Conservation (phyloP, 306 rosid species). For the Dryas octopetala region DNA sequence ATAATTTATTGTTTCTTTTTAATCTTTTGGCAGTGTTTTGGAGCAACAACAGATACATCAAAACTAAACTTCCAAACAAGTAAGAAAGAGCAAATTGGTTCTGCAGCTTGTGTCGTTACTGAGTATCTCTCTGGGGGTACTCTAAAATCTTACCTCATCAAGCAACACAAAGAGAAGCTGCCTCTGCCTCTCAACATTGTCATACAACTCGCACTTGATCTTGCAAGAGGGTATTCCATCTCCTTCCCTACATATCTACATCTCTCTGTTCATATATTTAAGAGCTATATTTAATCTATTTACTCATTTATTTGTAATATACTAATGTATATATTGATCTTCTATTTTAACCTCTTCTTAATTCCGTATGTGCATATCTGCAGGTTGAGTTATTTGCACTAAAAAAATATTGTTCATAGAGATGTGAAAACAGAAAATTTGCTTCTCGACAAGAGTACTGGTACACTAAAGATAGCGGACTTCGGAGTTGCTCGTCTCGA, state of each 20-base stretch:
- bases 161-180: neutral
- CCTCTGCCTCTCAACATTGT: neutral
- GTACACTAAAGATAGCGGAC: constrained; percentile 2
- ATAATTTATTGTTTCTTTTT: neutral
- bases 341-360: too few relatives aligned
- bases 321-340: neutral
- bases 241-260: neutral
- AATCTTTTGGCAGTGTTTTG: neutral
- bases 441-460: neutral
- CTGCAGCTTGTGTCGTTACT: neutral
- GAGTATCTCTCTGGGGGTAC: constrained; percentile 14
- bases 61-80: neutral
- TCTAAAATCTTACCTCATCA: neutral
- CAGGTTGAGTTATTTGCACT: constrained; percentile 11
- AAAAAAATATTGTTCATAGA: constrained; percentile 12
- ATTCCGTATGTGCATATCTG: neutral
- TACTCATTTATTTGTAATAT: too few relatives aligned
- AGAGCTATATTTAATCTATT: too few relatives aligned
- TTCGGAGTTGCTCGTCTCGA: constrained; percentile 14
- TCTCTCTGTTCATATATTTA: too few relatives aligned
- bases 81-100: neutral
- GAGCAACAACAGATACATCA: neutral
- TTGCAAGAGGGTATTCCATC: neutral
- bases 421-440: constrained; percentile 13
- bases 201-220: neutral